These are phyloP conservation scores for Arachnomyces sp. DNA, from an alignment of 2,329 filamentous ascomycete species.

Conservation along the genomic window DNA sequence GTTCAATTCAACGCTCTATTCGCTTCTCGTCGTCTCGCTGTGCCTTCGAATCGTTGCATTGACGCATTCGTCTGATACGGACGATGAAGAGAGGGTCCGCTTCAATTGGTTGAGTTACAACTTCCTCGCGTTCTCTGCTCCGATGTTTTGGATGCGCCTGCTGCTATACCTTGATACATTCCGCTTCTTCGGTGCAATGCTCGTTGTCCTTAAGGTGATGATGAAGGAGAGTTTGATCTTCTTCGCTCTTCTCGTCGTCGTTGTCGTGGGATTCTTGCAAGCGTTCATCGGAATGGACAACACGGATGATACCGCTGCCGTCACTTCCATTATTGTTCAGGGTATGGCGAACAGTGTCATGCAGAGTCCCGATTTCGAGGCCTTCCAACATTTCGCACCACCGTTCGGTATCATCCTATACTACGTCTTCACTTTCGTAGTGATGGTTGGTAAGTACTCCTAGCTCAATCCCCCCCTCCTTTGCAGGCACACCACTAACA, in stretches of 20 bases:
- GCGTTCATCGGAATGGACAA: slow-evolving; percentile 88
- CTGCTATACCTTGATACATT: slow-evolving; percentile 87
- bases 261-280: slow-evolving; percentile 74
- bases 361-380: slow-evolving; percentile 80
- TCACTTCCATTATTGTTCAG: slow-evolving; percentile 37
- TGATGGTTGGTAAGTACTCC: slow-evolving; percentile 60
- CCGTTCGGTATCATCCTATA: slow-evolving; percentile 94
- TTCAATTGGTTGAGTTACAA: slow-evolving; percentile 86
- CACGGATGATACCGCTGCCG: slow-evolving; percentile 58
- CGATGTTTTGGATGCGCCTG: slow-evolving; percentile 93
- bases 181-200: slow-evolving; percentile 96
- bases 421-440: slow-evolving; percentile 94
- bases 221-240: slow-evolving; percentile 94
- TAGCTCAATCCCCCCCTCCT: neutral
- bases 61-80: slow-evolving; percentile 46
- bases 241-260: slow-evolving; percentile 78
- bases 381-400: slow-evolving; percentile 82
- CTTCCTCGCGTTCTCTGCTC: slow-evolving; percentile 83
- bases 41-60: slow-evolving; percentile 71
- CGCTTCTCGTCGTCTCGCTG: slow-evolving; percentile 69
- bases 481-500: slow-evolving; percentile 7
- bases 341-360: slow-evolving; percentile 80
- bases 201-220: slow-evolving; percentile 92
- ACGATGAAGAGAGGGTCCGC: slow-evolving; percentile 44
- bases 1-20: slow-evolving; percentile 80